Percentiles rank a stretch among this genome's conserved stretches.
Evolutionary conservation across 345 rosid genomes (phyloP).

Genomic region (Populus tremula): DNA sequence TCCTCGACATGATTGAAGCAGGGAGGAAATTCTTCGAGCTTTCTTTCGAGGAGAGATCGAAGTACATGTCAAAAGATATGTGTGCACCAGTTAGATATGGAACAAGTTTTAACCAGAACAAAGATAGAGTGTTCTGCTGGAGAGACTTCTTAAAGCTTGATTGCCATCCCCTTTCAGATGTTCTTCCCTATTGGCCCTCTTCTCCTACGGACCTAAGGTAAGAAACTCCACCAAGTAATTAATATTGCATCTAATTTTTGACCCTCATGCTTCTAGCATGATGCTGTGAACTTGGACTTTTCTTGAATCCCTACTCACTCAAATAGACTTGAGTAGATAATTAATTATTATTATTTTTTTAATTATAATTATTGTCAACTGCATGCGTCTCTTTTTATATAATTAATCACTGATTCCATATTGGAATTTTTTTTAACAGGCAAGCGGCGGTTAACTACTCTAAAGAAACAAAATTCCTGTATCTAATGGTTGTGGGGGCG

Average conservation of each 20-base stretch:
- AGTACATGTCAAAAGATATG: constrained; percentile 40
- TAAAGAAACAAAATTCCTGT: constrained; percentile 21
- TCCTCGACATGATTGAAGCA: constrained; percentile 13
- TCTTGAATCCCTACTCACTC: background rate
- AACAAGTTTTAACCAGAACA: constrained; percentile 43
- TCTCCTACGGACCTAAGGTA: constrained; percentile 33
- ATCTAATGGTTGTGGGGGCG: constrained; percentile 29
- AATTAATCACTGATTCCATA: background rate
- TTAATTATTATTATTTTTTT: too few species aligned
- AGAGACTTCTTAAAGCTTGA: constrained; percentile 45
- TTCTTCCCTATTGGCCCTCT: constrained; percentile 41
- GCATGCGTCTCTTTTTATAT: background rate
- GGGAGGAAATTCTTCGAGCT: constrained; percentile 33
- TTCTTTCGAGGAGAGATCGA: constrained; percentile 40
- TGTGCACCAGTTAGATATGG: constrained; percentile 34
- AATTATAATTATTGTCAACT: background rate
- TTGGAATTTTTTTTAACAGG: constrained; percentile 20
- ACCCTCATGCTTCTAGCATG: background rate
- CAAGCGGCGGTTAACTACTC: constrained; percentile 30
- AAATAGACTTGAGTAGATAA: background rate
- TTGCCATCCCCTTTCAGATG: constrained; percentile 31
- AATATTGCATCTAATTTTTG: background rate
- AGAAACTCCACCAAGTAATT: background rate
- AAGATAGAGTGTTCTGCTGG: constrained; percentile 38
- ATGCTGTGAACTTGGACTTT: background rate